Percentiles rank a stretch among this genome's conserved stretches.
These are phyloP conservation scores for Primulina huaijiensis DNA, from an alignment of 257 asterid species.

Conservation along the genomic window DNA sequence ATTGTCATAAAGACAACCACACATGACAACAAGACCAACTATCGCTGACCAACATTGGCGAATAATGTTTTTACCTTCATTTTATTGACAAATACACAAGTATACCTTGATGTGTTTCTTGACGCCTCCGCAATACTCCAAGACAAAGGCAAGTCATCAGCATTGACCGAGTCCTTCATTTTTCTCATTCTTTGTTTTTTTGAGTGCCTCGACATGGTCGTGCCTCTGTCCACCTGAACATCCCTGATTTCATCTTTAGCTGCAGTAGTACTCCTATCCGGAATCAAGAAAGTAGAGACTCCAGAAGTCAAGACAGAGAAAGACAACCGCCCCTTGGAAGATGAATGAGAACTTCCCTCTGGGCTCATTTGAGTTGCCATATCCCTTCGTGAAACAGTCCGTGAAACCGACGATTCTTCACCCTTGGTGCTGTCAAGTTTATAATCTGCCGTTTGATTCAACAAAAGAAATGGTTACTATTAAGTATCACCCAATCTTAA, in stretches of 20 bases:
- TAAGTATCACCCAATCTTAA: neutral
- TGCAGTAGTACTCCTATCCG: constrained; percentile 24
- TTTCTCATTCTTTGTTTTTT: constrained; percentile 37
- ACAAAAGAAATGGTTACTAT: neutral
- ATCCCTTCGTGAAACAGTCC: constrained; percentile 55
- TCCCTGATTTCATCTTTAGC: constrained; percentile 64
- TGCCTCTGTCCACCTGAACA: constrained; percentile 73
- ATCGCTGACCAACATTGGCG: neutral
- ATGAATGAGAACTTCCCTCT: constrained; percentile 52
- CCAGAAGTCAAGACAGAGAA: constrained; percentile 42
- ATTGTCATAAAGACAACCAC: neutral
- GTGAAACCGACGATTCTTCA: constrained; percentile 30
- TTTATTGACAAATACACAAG: neutral
- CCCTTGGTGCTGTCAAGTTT: constrained; percentile 26
- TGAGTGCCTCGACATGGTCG: constrained; percentile 36
- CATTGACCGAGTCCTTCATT: constrained; percentile 24
- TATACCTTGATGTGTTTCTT: constrained; percentile 40
- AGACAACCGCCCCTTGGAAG: constrained; percentile 49
- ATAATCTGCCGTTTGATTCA: neutral
- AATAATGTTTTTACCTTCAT: neutral
- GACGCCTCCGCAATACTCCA: constrained; percentile 45
- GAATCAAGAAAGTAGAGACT: constrained; percentile 9
- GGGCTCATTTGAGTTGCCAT: constrained; percentile 97
- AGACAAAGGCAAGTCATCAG: constrained; percentile 27
- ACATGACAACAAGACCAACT: neutral